Conservation (phyloP, 2,329 filamentous ascomycete species). For the Phyllosticta citrichinensis region DNA sequence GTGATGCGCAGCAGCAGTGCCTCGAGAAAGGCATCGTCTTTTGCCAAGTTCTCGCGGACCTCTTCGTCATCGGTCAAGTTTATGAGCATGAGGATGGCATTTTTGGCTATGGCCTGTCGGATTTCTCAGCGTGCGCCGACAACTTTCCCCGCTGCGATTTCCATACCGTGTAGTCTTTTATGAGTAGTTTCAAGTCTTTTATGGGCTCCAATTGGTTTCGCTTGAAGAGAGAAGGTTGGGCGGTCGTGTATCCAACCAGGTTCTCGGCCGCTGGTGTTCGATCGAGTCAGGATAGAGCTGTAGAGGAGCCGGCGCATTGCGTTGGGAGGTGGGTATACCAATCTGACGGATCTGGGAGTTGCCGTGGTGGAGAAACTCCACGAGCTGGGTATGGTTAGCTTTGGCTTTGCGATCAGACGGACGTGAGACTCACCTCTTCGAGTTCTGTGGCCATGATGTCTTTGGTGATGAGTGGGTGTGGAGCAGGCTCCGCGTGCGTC, state of each 20-base stretch:
- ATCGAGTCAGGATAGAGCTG: constrained; percentile 8
- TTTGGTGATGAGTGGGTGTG: background rate
- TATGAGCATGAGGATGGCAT: constrained; percentile 82
- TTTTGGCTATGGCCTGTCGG: constrained; percentile 72
- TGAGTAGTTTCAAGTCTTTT: constrained; percentile 76
- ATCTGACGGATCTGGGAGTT: constrained; percentile 84
- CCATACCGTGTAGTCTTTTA: constrained; percentile 68
- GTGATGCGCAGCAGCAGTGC: constrained; percentile 63
- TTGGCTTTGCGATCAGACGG: background rate
- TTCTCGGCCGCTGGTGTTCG: constrained; percentile 61
- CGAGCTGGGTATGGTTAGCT: constrained; percentile 47
- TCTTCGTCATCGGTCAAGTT: constrained; percentile 73
- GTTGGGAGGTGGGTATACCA: constrained; percentile 36
- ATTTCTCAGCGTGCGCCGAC: background rate
- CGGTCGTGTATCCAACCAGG: constrained; percentile 71
- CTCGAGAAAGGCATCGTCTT: constrained; percentile 74
- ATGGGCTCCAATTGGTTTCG: constrained; percentile 65
- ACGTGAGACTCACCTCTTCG: constrained; percentile 32
- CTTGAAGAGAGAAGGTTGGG: constrained; percentile 77
- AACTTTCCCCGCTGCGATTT: too few relatives aligned
- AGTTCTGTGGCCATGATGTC: constrained; percentile 39
- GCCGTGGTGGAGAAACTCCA: constrained; percentile 85
- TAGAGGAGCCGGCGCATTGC: constrained; percentile 16
- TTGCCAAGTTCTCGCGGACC: constrained; percentile 60
- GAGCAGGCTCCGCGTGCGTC: background rate